A percentile compares a stretch with the other conserved stretches of the same genome.
Evolutionary conservation across 768 basidiomycete genomes (phyloP).

Genomic region (Roridomyces roridus): DNA sequence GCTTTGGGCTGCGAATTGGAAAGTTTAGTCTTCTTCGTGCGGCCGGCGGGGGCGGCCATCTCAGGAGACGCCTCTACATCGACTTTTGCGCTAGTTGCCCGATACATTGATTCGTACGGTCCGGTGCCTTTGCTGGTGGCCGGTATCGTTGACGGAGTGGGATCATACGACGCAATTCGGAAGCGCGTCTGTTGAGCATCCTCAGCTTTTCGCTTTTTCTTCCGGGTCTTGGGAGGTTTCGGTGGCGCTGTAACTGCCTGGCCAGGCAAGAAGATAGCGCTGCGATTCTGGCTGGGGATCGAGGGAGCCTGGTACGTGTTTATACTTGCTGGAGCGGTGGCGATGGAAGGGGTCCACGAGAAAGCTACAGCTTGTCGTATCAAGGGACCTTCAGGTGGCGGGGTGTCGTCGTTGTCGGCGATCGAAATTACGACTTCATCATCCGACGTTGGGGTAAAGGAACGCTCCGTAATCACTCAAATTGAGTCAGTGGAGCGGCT

Average conservation of each 20-base stretch:
- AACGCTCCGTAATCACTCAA: constrained; percentile 32
- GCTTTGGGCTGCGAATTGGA: constrained; percentile 16
- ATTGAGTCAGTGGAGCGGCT: too few species aligned
- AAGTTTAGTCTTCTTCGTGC: constrained; percentile 10
- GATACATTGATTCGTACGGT: constrained; percentile 48
- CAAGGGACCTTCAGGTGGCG: constrained; percentile 56
- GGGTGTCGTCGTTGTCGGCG: constrained; percentile 52
- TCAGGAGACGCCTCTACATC: background rate
- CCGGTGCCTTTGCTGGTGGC: constrained; percentile 42
- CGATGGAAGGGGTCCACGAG: constrained; percentile 35
- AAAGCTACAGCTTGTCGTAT: constrained; percentile 69
- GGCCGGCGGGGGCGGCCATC: background rate
- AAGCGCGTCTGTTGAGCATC: constrained; percentile 41
- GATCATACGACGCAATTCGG: constrained; percentile 48
- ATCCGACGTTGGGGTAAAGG: constrained; percentile 60
- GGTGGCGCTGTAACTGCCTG: constrained; percentile 41
- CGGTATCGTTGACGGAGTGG: constrained; percentile 37
- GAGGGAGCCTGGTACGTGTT: constrained; percentile 50
- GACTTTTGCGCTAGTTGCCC: constrained; percentile 23
- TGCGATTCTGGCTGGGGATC: constrained; percentile 26
- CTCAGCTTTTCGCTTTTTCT: constrained; percentile 40
- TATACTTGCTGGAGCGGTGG: constrained; percentile 37
- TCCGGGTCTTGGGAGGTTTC: constrained; percentile 27
- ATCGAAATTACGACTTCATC: constrained; percentile 51
- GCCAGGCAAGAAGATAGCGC: constrained; percentile 58